Evolutionary conservation across 1,284 basidiomycete species (phyloP).

Genomic region (Exobasidium cylindrosporum): DNA sequence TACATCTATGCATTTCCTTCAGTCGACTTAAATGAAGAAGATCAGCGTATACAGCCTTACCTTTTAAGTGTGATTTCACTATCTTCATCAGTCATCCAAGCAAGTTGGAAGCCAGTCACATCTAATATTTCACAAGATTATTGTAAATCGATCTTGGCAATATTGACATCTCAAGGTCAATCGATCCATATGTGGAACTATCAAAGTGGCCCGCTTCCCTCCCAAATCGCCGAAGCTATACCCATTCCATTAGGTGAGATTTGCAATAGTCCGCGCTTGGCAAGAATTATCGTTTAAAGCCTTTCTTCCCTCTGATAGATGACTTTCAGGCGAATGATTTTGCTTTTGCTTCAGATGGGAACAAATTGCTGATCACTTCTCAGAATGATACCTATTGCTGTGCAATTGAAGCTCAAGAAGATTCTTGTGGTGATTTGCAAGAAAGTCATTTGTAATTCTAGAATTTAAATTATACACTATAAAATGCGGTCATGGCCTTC

Average conservation of each 20-base stretch:
- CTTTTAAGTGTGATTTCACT: background rate
- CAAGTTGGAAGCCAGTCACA: background rate
- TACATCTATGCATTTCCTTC: conserved; percentile 2
- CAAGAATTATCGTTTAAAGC: too few species aligned
- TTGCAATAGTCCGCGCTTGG: too few species aligned
- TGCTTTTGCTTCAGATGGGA: conserved; percentile 3
- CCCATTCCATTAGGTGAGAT: conserved; percentile 3
- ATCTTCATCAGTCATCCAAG: background rate
- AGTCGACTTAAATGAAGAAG: background rate
- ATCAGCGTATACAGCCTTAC: background rate
- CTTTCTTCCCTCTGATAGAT: background rate
- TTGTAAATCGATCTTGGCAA: background rate
- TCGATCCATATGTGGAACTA: background rate
- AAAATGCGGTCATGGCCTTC: too few species aligned
- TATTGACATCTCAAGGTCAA: background rate
- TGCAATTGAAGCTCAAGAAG: conserved; percentile 4
- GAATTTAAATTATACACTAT: too few species aligned
- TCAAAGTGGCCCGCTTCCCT: background rate
- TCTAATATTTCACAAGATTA: background rate
- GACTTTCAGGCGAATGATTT: background rate
- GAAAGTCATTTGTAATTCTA: too few species aligned
- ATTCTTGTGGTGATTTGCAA: too few species aligned
- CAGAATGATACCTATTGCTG: conserved; percentile 8
- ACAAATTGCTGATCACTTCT: background rate
- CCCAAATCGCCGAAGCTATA: conserved; percentile 4